Conservation (phyloP, 2,329 filamentous ascomycete genomes). For the Thelonectria blattea region DNA sequence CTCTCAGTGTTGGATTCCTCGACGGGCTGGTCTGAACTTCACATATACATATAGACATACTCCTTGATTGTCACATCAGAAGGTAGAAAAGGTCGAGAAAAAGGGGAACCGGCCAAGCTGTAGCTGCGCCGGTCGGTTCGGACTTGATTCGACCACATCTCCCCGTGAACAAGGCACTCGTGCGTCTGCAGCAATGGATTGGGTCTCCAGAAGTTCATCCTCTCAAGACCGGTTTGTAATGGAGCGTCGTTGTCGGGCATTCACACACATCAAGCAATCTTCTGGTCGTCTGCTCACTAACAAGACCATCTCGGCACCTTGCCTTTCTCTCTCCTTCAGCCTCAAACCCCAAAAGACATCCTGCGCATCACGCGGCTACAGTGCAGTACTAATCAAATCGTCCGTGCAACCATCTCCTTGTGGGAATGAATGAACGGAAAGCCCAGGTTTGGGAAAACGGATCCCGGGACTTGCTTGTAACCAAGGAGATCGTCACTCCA, state of each 20-base stretch:
- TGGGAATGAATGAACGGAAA: neutral
- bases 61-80: no score
- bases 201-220: neutral
- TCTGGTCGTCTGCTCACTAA: neutral
- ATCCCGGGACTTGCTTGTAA: neutral
- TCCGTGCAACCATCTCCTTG: neutral
- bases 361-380: neutral
- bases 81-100: neutral
- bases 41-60: no score
- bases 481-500: constrained; percentile 15
- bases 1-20: no score
- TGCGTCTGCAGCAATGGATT: constrained; percentile 15
- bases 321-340: neutral
- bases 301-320: neutral
- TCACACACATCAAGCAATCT: neutral
- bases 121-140: constrained; percentile 2
- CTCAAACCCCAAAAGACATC: neutral
- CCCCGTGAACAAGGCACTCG: constrained; percentile 13
- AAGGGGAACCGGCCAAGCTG: neutral
- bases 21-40: no score
- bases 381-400: no score
- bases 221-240: constrained; percentile 3
- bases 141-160: constrained; percentile 11
- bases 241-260: neutral
- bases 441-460: neutral